Evolutionary conservation across 805 yeast species (phyloP).

Genomic region (Teunomyces gatunensis): DNA sequence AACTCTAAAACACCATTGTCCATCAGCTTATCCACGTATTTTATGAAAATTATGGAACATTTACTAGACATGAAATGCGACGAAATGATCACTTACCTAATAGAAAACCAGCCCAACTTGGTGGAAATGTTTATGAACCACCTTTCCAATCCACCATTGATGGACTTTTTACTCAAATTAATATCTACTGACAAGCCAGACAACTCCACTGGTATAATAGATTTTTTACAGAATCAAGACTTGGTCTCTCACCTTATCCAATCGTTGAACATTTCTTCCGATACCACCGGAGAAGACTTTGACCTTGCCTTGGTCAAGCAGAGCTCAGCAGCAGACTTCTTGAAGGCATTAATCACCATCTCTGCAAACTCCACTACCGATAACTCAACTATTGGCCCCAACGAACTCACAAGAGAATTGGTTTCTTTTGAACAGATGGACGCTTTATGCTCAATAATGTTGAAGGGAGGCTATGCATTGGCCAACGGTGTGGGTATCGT

Average conservation of each 20-base stretch:
- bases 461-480: slow-evolving; percentile 45
- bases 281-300: slow-evolving; percentile 7
- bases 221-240: slow-evolving; percentile 40
- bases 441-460: slow-evolving; percentile 37
- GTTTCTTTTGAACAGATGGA: slow-evolving; percentile 38
- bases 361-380: slow-evolving; percentile 47
- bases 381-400: slow-evolving; percentile 46
- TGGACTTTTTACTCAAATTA: slow-evolving; percentile 44
- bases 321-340: slow-evolving; percentile 43
- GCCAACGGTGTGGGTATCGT: slow-evolving; percentile 50
- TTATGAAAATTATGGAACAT: slow-evolving; percentile 85
- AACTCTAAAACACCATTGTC: slow-evolving; percentile 67
- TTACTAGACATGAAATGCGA: slow-evolving; percentile 48
- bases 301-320: slow-evolving; percentile 30
- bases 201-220: slow-evolving; percentile 45
- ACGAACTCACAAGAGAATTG: slow-evolving; percentile 44
- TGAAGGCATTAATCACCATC: slow-evolving; percentile 45
- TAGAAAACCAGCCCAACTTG: slow-evolving; percentile 41
- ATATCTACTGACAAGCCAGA: slow-evolving; percentile 48
- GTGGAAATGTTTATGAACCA: slow-evolving; percentile 44
- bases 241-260: slow-evolving; percentile 34
- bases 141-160: slow-evolving; percentile 44
- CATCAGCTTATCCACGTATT: slow-evolving; percentile 77
- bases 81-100: slow-evolving; percentile 43
- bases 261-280: slow-evolving; percentile 25